Evolutionary conservation across 2,329 filamentous ascomycete genomes (phyloP).

Genomic region (Aspergillus brunneoviolaceus): DNA sequence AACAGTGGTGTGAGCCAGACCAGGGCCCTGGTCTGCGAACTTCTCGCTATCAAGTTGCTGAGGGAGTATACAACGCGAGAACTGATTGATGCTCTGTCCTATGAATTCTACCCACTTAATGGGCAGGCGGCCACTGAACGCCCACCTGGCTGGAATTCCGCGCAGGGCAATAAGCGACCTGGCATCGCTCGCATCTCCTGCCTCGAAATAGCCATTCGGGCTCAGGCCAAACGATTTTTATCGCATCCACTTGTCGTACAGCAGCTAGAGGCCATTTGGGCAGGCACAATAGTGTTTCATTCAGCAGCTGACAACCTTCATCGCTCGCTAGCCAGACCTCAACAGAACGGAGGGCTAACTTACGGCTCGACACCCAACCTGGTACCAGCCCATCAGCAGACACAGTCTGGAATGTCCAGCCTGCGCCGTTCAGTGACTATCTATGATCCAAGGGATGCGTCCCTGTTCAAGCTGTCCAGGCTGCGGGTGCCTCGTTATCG

Average conservation of each 20-base stretch:
- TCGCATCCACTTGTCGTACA: slow-evolving; percentile 89
- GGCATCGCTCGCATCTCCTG: slow-evolving; percentile 79
- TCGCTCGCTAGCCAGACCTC: slow-evolving; percentile 52
- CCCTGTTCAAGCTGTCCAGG: slow-evolving; percentile 85
- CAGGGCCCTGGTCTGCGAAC: slow-evolving; percentile 82
- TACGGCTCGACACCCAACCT: slow-evolving; percentile 29
- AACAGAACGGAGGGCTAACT: slow-evolving; percentile 19
- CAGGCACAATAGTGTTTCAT: slow-evolving; percentile 91
- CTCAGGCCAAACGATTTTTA: slow-evolving; percentile 87
- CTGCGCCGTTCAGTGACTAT: slow-evolving; percentile 73
- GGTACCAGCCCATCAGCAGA: slow-evolving; percentile 9
- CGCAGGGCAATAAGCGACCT: slow-evolving; percentile 47
- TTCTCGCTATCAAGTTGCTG: slow-evolving; percentile 83
- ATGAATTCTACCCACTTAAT: slow-evolving; percentile 91
- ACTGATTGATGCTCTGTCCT: slow-evolving; percentile 89
- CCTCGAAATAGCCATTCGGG: slow-evolving; percentile 87
- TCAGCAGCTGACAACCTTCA: slow-evolving; percentile 84
- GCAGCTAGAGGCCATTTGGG: slow-evolving; percentile 97
- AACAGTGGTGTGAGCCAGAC: slow-evolving; percentile 83
- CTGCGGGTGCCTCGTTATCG: slow-evolving; percentile 88
- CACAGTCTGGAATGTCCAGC: slow-evolving; percentile 21
- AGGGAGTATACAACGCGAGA: slow-evolving; percentile 88
- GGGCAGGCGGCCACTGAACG: slow-evolving; percentile 61
- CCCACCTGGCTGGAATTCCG: slow-evolving; percentile 32
- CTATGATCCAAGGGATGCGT: slow-evolving; percentile 88